A percentile compares a stretch with the other conserved stretches of the same genome.
phyloP scores from a whole-genome alignment of 139 green algal genomes.

The Chlamydomonas sp. region DNA sequence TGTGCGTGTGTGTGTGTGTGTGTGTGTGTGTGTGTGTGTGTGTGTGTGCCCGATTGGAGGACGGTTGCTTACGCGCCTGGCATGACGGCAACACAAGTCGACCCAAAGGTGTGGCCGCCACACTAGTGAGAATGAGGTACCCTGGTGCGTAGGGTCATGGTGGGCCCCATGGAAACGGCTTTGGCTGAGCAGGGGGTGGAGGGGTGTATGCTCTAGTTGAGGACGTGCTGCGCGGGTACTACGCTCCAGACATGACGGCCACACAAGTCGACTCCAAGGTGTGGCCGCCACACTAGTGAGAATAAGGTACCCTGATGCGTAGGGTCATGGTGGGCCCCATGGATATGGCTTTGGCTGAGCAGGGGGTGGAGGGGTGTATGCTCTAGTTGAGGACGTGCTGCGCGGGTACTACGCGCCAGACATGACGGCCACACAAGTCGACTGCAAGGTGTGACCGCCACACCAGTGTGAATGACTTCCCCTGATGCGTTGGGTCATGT shows the following conservation, averaged over 20 bases:
- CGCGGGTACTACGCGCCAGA: neutral
- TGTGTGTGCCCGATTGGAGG: neutral
- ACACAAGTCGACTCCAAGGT: conserved; percentile 48
- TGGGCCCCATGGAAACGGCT: conserved; percentile 77
- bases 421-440: neutral
- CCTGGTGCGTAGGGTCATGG: conserved; percentile 24
- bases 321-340: neutral
- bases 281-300: no score
- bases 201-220: conserved; percentile 60
- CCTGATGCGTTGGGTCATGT: no score
- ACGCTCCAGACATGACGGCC: conserved; percentile 66
- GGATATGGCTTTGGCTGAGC: neutral
- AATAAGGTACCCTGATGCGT: neutral
- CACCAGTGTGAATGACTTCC: no score
- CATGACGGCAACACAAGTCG: neutral
- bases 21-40: neutral
- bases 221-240: conserved; percentile 74
- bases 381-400: neutral
- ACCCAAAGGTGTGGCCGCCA: neutral
- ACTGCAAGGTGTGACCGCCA: no score
- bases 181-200: conserved; percentile 81
- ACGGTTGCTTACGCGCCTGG: neutral
- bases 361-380: neutral
- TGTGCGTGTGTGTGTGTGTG: neutral
- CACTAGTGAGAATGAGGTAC: neutral